phyloP scores from a whole-genome alignment of 352 stramenopile genomes.

The Phytophthora pisi region DNA sequence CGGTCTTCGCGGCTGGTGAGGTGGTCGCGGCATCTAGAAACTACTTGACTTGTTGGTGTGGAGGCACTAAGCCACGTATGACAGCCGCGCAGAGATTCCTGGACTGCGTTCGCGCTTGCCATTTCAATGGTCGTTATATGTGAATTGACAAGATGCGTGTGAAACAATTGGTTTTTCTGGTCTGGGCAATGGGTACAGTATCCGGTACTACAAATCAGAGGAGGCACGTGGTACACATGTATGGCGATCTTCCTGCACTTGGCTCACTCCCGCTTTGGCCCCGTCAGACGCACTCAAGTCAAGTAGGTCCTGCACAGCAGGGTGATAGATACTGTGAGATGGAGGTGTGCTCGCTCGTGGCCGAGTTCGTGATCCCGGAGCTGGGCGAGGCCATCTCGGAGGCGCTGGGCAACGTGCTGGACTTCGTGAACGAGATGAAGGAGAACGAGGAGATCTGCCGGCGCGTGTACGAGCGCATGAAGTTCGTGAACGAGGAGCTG shows the following conservation, averaged over 20 bases:
- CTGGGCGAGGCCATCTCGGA: slow-evolving; percentile 38
- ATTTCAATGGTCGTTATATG: too few relatives aligned
- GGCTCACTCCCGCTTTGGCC: not conserved
- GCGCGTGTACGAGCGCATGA: slow-evolving; percentile 25
- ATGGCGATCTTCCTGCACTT: not conserved
- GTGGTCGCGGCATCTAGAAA: too few relatives aligned
- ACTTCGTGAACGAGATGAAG: slow-evolving; percentile 38
- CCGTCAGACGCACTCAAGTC: not conserved
- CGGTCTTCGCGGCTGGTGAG: too few relatives aligned
- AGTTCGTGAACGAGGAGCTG: slow-evolving; percentile 41
- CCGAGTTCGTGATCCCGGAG: slow-evolving; percentile 45
- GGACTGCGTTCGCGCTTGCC: too few relatives aligned
- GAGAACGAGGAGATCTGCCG: slow-evolving; percentile 30
- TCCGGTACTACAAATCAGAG: too few relatives aligned
- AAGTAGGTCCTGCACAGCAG: too few relatives aligned
- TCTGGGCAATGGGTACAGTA: not conserved
- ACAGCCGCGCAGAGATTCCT: too few relatives aligned
- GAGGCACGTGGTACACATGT: not conserved
- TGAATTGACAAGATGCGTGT: not conserved
- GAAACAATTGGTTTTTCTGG: too few relatives aligned
- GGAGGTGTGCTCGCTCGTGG: slow-evolving; percentile 24
- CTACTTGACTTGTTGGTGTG: too few relatives aligned
- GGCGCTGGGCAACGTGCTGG: slow-evolving; percentile 33
- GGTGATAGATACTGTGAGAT: not conserved
- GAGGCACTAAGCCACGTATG: too few relatives aligned